phyloP scores from a whole-genome alignment of 192 early-diverging fungal genomes.

The Gonapodya prolifera region DNA sequence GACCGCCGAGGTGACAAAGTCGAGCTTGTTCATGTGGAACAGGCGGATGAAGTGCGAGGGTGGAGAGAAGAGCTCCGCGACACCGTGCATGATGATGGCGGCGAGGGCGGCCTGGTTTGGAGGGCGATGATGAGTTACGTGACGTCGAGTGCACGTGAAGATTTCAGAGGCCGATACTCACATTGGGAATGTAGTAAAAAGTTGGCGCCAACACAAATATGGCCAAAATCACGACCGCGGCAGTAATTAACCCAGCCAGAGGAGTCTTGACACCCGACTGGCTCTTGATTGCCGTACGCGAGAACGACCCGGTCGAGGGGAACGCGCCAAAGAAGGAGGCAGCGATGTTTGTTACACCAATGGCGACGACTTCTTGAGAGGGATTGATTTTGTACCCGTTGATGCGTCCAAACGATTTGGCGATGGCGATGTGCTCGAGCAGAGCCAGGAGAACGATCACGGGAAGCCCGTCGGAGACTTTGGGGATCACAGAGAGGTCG shows the following conservation, averaged over 20 bases:
- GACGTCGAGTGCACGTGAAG: no score
- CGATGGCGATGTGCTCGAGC: conserved; percentile 83
- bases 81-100: conserved; percentile 78
- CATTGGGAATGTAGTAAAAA: neutral
- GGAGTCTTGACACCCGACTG: conserved; percentile 46
- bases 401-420: conserved; percentile 72
- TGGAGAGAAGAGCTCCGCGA: conserved; percentile 60
- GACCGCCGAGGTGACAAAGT: conserved; percentile 34
- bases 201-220: neutral
- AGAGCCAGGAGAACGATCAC: conserved; percentile 62
- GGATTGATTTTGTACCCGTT: conserved; percentile 72
- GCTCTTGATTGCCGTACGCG: conserved; percentile 82
- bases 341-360: conserved; percentile 77
- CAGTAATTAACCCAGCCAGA: neutral
- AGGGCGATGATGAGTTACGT: no score
- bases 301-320: conserved; percentile 87
- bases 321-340: conserved; percentile 79
- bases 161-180: no score
- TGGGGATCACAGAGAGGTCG: conserved; percentile 27
- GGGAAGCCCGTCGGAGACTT: conserved; percentile 36
- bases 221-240: neutral
- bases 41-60: conserved; percentile 43
- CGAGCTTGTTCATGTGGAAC: conserved; percentile 44
- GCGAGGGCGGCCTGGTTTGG: neutral
- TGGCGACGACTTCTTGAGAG: conserved; percentile 81